Base-by-base conservation (phyloP, 352 stramenopile genomes). In the Globisporangium nunn region DNA sequence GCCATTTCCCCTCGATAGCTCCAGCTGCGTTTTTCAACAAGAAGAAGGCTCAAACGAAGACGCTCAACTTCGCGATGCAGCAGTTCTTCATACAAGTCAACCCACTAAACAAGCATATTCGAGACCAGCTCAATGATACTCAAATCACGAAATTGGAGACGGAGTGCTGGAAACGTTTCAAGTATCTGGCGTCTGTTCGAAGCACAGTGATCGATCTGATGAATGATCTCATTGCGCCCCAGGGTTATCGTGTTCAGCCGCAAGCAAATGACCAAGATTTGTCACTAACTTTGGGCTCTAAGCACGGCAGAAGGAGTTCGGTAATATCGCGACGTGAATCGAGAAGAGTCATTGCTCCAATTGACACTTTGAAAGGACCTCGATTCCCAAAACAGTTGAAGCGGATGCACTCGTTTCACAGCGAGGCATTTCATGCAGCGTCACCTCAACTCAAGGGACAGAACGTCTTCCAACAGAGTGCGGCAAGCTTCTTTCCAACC, bases 61-160 rank as follows among this genome's bases (percentile, higher is more conserved):
- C 67, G 0, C 12, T 74, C 1, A 59, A 78, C 51, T 61, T 65
- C 28, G 62, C 63, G 12, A 67, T 67, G 0, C 52, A 60, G 5
- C 56, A 89, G 60, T 87, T 84, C 39, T 78, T 88, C 15, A 54
- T 76, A 10, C 56, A 70, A 4, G 59, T 81, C n/a, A 88, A 78
- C 45, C 79, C 79, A 0, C 53, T 87, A 6, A 87, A 78, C 56
- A 79, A 73, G n/a, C 67, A 81, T 30, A 39, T 88, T 11, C 56
- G 63, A 3, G 58, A 72, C 8, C 56, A 69, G 35, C 55, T 88
- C 6, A 66, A 71, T 17, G 74, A 85, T 15, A 54, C 65, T 0
- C 59, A 76, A 23, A n/a, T 88, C 4, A 55, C 53, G 5, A 30
- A 55, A 0, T 63, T 90, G 0, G 77, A 88, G 47, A 60, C 44